phyloP scores from a whole-genome alignment of 257 asterid species.

The Salvia splendens region DNA sequence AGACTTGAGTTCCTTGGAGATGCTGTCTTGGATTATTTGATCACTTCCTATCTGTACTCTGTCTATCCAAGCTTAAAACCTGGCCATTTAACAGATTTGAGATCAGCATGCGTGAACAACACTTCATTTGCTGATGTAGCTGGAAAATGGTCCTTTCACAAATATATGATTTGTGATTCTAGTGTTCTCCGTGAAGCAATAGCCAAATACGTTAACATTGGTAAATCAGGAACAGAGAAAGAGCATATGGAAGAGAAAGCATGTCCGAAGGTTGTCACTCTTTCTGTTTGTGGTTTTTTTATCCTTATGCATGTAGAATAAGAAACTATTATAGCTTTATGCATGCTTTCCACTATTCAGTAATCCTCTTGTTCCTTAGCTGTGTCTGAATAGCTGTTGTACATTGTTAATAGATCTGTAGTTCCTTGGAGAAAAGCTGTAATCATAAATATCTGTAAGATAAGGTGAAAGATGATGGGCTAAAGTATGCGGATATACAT shows the following conservation, averaged over 20 bases:
- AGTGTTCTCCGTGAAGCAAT: constrained; percentile 62
- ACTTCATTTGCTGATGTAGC: constrained; percentile 83
- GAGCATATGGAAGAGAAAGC: constrained; percentile 53
- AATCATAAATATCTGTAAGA: neutral
- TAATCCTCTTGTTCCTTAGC: constrained; percentile 18
- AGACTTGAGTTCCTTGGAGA: constrained; percentile 97
- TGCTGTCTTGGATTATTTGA: constrained; percentile 95
- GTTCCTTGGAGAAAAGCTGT: neutral
- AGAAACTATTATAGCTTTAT: neutral
- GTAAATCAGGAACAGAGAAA: constrained; percentile 41
- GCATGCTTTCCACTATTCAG: neutral
- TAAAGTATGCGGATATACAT: neutral
- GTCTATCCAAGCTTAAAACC: constrained; percentile 82
- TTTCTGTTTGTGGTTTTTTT: constrained; percentile 10
- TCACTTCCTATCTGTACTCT: constrained; percentile 88
- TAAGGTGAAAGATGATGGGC: constrained; percentile 9
- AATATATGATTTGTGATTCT: constrained; percentile 66
- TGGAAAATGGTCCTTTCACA: constrained; percentile 59
- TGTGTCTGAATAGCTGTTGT: neutral
- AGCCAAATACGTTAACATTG: constrained; percentile 52
- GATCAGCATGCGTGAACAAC: constrained; percentile 78
- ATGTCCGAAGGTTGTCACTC: constrained; percentile 80
- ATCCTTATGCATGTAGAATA: neutral
- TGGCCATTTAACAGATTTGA: constrained; percentile 93
- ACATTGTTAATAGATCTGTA: neutral